Conservation (phyloP, 2,329 filamentous ascomycete genomes). For the Phaeomoniella chlamydospora region DNA sequence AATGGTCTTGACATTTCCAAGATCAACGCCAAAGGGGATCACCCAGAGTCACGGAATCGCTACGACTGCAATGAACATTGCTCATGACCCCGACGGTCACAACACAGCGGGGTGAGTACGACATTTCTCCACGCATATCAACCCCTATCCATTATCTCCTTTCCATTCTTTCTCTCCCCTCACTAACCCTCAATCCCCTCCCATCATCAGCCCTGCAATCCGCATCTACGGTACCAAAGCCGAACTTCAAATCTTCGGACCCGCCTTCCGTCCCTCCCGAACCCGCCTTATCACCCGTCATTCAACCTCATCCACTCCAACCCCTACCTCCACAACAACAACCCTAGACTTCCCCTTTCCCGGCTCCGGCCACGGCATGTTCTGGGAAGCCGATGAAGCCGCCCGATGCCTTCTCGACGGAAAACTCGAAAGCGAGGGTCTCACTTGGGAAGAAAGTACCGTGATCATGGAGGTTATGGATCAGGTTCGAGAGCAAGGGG, state of each 20-base stretch:
- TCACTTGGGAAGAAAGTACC: slow-evolving; percentile 64
- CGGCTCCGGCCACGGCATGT: slow-evolving; percentile 65
- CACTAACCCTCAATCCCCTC: not conserved
- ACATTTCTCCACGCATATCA: too few relatives aligned
- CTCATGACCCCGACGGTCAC: slow-evolving; percentile 46
- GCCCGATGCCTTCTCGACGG: slow-evolving; percentile 63
- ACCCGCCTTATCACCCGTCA: slow-evolving; percentile 46
- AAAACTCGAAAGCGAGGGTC: slow-evolving; percentile 55
- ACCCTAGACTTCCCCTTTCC: slow-evolving; percentile 33
- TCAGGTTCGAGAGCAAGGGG: slow-evolving; percentile 49
- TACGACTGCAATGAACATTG: slow-evolving; percentile 48
- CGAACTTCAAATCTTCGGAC: slow-evolving; percentile 66
- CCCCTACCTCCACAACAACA: too few relatives aligned
- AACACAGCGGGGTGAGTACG: slow-evolving; percentile 37
- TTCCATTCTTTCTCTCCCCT: not conserved
- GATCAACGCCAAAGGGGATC: slow-evolving; percentile 27
- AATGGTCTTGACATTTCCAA: slow-evolving; percentile 63
- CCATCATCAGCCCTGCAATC: slow-evolving; percentile 43
- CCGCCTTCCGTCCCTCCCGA: slow-evolving; percentile 53
- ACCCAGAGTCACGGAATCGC: slow-evolving; percentile 56
- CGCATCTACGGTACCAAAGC: slow-evolving; percentile 69
- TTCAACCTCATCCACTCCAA: not conserved
- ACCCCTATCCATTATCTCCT: not conserved
- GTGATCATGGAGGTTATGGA: slow-evolving; percentile 75
- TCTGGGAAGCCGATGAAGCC: slow-evolving; percentile 74